Base-by-base conservation (phyloP, 2,329 filamentous ascomycete genomes). In the Onygenales sp. region DNA sequence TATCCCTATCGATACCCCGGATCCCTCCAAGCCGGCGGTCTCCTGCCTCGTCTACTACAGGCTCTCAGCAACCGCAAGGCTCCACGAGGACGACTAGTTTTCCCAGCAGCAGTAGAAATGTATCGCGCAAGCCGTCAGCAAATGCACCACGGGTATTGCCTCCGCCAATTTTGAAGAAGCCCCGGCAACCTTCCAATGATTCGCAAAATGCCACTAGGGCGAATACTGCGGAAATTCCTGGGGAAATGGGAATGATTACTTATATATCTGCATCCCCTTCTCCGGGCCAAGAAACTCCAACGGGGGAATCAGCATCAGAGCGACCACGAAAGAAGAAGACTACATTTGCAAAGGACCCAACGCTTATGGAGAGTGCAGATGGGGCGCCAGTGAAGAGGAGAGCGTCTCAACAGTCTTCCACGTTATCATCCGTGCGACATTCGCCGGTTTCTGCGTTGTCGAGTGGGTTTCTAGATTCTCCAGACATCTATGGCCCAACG, bases 111-210 rank as follows among this genome's bases (percentile, higher is more conserved):
- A 45, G 17, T 21, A 48, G n/a, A 33, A 44, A 27, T 1, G 31
- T 21, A 17, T 40, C 47, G 5, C 37, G 44, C 27, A 53, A 52
- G 37, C 36, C 52, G 34, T 50, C 56, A 27, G 50, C 33, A 48
- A 55, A 55, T 17, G 31, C 45, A 17, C 34, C 31, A 17, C 55
- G 56, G 53, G 33, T 46, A n/a, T 61, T 67, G 36, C 64, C 62
- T 14, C 61, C 61, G n/a, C 63, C 70, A 4, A 73, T 74, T 36
- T 57, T 73, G 14, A 74, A 73, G 58, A 73, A 70, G 53, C 59
- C 65, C 3, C 62, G 61, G 39, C 64, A 65, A 43, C 49, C 60
- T 2, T 61, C 61, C 3, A 69, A 68, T 13, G 46, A 49, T 4
- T 21, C 47, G 10, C 42, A 51, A 21, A 42, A 54, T 33, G 27